Conservation (phyloP, 805 yeast genomes). For the Blastobotrys chiropterorum region DNA sequence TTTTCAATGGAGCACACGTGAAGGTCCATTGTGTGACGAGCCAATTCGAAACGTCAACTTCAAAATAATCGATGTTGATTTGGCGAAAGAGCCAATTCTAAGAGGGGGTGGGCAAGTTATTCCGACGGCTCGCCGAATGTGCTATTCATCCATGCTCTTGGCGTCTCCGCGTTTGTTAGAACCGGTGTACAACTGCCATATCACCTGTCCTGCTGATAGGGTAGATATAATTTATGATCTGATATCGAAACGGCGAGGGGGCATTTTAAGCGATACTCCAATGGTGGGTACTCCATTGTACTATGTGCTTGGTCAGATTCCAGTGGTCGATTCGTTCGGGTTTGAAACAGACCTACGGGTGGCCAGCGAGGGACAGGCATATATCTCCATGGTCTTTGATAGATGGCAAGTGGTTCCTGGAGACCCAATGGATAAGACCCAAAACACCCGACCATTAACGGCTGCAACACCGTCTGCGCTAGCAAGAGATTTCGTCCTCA, state of each 20-base stretch:
- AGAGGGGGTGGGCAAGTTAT: conserved; percentile 65
- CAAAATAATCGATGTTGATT: conserved; percentile 54
- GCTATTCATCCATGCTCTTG: conserved; percentile 70
- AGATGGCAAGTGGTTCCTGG: conserved; percentile 84
- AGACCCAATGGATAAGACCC: conserved; percentile 71
- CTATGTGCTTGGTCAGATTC: conserved; percentile 57
- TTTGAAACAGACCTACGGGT: conserved; percentile 79
- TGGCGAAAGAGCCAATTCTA: conserved; percentile 44
- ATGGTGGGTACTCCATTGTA: conserved; percentile 70
- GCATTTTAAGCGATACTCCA: conserved; percentile 40
- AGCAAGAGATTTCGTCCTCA: conserved; percentile 84
- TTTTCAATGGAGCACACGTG: conserved; percentile 73
- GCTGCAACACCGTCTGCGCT: conserved; percentile 66
- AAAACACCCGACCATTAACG: conserved; percentile 58
- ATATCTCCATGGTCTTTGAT: conserved; percentile 57
- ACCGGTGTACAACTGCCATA: conserved; percentile 62
- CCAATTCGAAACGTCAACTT: conserved; percentile 66
- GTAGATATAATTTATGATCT: conserved; percentile 44
- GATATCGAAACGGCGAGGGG: conserved; percentile 67
- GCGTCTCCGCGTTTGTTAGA: conserved; percentile 78
- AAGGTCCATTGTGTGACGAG: conserved; percentile 92
- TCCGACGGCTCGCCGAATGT: conserved; percentile 78
- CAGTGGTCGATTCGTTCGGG: conserved; percentile 88
- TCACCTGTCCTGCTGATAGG: conserved; percentile 47
- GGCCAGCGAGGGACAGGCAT: conserved; percentile 71